A percentile compares a stretch with the other conserved stretches of the same genome.
phyloP scores from a whole-genome alignment of 331 rosid genomes.

The Erythrophleum ivorense region DNA sequence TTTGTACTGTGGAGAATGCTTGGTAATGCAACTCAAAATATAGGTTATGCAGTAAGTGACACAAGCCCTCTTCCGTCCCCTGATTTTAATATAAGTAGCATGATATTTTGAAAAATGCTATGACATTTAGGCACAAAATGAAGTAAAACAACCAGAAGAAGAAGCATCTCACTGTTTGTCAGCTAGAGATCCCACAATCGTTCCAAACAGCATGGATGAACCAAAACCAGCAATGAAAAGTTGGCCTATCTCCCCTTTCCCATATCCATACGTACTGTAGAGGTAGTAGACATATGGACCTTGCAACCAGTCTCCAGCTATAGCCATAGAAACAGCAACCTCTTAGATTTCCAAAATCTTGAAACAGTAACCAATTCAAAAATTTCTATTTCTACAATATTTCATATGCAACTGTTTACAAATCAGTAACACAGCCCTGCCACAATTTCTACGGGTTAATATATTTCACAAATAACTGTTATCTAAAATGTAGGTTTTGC shows the following conservation, averaged over 20 bases:
- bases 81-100: constrained; percentile 42
- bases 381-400: background rate
- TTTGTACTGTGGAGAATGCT: constrained; percentile 92
- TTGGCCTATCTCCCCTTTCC: constrained; percentile 96
- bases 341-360: constrained; percentile 43
- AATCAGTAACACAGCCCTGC: background rate
- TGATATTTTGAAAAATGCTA: constrained; percentile 10
- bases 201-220: constrained; percentile 96
- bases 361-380: constrained; percentile 1
- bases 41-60: constrained; percentile 96
- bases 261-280: constrained; percentile 85
- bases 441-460: background rate
- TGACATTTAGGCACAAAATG: background rate
- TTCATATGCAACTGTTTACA: background rate
- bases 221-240: constrained; percentile 99
- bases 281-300: constrained; percentile 99
- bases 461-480: background rate
- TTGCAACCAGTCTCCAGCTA: constrained; percentile 99
- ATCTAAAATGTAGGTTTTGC: constrained; percentile 7
- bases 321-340: constrained; percentile 48
- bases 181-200: constrained; percentile 97
- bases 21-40: constrained; percentile 94
- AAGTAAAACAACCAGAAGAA: background rate
- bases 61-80: constrained; percentile 99
- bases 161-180: constrained; percentile 87